These are phyloP conservation scores for Vaccinium corymbosum DNA, from an alignment of 148 eudicot genomes.

Conservation along the genomic window DNA sequence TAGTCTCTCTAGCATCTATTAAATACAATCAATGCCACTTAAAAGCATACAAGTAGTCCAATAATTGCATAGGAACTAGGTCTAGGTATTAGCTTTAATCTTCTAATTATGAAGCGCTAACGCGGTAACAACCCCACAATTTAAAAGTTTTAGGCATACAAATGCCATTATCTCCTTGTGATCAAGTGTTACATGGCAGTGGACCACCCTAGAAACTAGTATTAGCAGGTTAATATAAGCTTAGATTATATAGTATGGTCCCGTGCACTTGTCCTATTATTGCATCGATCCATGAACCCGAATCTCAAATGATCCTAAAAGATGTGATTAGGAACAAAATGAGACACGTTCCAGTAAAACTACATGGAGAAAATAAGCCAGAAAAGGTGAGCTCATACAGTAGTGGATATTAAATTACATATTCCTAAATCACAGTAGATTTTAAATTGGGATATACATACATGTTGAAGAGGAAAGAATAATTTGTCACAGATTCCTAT, in stretches of 20 bases:
- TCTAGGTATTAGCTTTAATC: not conserved
- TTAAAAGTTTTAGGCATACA: not conserved
- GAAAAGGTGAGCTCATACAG: not conserved
- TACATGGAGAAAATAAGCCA: not conserved
- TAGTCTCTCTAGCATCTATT: not conserved
- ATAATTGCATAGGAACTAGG: conserved; percentile 1
- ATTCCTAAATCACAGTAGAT: not conserved
- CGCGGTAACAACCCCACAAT: not conserved
- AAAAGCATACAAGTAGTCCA: not conserved
- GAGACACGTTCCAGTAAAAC: not conserved
- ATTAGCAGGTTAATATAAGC: not conserved
- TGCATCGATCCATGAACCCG: not conserved
- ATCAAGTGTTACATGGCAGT: not conserved
- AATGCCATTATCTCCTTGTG: not conserved
- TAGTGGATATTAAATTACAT: not conserved
- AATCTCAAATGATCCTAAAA: not conserved
- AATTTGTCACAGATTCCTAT: not conserved
- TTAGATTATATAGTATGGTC: not conserved
- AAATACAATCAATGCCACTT: not conserved
- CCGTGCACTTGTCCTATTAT: conserved; percentile 10
- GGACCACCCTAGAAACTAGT: not conserved
- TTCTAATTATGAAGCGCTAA: not conserved
- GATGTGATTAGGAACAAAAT: not conserved
- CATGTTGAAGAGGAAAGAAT: not conserved
- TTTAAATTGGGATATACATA: not conserved